Evolutionary conservation across 345 rosid genomes (phyloP).

Genomic region (Arabis hirsuta): DNA sequence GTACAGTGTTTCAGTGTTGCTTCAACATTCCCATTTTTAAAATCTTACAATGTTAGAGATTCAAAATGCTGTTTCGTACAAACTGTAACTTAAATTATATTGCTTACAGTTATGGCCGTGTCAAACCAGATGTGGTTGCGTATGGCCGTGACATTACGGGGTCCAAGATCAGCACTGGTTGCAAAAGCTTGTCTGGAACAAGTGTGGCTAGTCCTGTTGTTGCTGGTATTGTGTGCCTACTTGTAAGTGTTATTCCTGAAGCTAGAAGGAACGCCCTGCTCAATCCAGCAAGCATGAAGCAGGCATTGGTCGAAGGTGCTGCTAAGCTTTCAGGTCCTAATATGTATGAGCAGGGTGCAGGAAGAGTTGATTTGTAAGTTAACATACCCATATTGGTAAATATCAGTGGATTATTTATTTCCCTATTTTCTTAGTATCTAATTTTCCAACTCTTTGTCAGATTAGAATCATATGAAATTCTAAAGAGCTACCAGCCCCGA

Average conservation of each 20-base stretch:
- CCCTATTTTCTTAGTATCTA: conserved; percentile 29
- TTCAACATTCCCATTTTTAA: conserved; percentile 6
- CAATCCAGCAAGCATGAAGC: conserved; percentile 99
- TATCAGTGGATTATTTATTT: conserved; percentile 8
- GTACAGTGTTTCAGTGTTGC: conserved; percentile 48
- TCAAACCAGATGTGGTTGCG: conserved; percentile 97
- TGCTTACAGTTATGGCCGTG: conserved; percentile 80
- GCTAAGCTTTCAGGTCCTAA: conserved; percentile 95
- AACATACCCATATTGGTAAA: conserved; percentile 1
- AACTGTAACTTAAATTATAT: not conserved
- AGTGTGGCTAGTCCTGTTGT: conserved; percentile 99
- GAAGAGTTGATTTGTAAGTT: conserved; percentile 95
- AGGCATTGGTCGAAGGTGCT: conserved; percentile 98
- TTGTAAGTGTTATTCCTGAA: conserved; percentile 87
- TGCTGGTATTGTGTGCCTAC: conserved; percentile 97
- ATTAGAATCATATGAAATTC: conserved; percentile 93
- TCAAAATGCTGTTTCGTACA: conserved; percentile 10
- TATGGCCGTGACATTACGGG: conserved; percentile 98
- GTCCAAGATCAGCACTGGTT: conserved; percentile 93
- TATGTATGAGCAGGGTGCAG: conserved; percentile 98
- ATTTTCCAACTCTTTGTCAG: conserved; percentile 59
- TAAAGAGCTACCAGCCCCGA: conserved; percentile 86
- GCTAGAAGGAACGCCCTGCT: conserved; percentile 63
- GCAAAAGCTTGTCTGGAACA: conserved; percentile 97
- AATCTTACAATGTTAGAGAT: not conserved